Evolutionary conservation across 2,329 filamentous ascomycete species (phyloP).

Genomic region (Penicillium sp.): DNA sequence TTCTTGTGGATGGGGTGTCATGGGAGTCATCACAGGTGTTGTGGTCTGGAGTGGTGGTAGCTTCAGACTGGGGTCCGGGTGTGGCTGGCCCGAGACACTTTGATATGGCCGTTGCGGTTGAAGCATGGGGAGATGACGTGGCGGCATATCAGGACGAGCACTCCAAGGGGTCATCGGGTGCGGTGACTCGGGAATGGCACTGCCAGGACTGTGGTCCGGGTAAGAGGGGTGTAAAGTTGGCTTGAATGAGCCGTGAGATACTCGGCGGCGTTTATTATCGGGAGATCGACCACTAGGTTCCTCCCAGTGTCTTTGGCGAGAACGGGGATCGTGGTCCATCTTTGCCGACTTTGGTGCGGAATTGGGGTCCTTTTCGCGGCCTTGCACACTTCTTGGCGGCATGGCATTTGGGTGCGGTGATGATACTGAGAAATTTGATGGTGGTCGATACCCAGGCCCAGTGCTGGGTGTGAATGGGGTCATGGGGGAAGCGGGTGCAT

Average conservation of each 20-base stretch:
- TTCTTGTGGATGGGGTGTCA: slow-evolving; percentile 33
- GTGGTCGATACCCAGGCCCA: slow-evolving; percentile 7
- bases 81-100: slow-evolving; percentile 31
- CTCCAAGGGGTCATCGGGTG: slow-evolving; percentile 47
- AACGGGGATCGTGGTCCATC: slow-evolving; percentile 26
- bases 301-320: slow-evolving; percentile 32
- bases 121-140: slow-evolving; percentile 50
- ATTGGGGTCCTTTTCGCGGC: slow-evolving; percentile 25
- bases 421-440: slow-evolving; percentile 33
- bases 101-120: slow-evolving; percentile 54
- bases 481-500: slow-evolving; percentile 45
- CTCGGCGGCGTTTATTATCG: slow-evolving; percentile 64
- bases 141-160: slow-evolving; percentile 40
- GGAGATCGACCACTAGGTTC: slow-evolving; percentile 47
- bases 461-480: slow-evolving; percentile 42
- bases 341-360: slow-evolving; percentile 28
- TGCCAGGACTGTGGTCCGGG: slow-evolving; percentile 33
- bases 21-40: slow-evolving; percentile 26
- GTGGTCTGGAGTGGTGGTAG: slow-evolving; percentile 55
- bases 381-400: slow-evolving; percentile 25
- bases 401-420: slow-evolving; percentile 32
- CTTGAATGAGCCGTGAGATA: slow-evolving; percentile 44
- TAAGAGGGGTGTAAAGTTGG: slow-evolving; percentile 35
- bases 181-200: slow-evolving; percentile 36
- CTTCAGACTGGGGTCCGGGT: slow-evolving; percentile 51